Percentiles rank a stretch among this genome's conserved stretches.
Evolutionary conservation across 768 basidiomycete species (phyloP).

Genomic region (Chiua virens): DNA sequence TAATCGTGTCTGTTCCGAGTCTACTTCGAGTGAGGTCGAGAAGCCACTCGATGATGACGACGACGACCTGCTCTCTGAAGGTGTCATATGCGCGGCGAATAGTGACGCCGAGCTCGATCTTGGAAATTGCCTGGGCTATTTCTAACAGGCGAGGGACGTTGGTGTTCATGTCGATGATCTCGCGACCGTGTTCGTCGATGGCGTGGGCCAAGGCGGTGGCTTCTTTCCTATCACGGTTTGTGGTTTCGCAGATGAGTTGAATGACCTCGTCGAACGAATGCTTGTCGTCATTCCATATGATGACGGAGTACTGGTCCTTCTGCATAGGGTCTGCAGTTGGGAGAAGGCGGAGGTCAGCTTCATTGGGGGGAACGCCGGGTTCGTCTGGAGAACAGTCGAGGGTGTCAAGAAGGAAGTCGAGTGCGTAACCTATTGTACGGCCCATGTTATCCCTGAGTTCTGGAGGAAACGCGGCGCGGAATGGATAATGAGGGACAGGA

Average conservation of each 20-base stretch:
- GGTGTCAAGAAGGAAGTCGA: conserved; percentile 83
- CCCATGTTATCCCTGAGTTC: conserved; percentile 75
- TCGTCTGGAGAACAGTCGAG: conserved; percentile 83
- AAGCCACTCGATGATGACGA: conserved; percentile 85
- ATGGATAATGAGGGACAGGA: conserved; percentile 58
- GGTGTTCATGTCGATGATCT: conserved; percentile 75
- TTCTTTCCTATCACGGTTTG: conserved; percentile 51
- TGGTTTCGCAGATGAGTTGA: conserved; percentile 60
- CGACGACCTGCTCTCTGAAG: conserved; percentile 82
- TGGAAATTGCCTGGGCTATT: conserved; percentile 73
- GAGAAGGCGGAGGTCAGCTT: conserved; percentile 70
- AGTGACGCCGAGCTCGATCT: conserved; percentile 91
- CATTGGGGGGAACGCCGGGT: conserved; percentile 60
- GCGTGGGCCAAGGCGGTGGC: conserved; percentile 54
- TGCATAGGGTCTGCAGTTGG: conserved; percentile 76
- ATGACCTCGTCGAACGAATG: conserved; percentile 91
- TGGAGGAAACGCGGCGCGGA: conserved; percentile 54
- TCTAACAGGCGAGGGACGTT: conserved; percentile 58
- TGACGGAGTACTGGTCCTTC: conserved; percentile 76
- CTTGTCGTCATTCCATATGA: conserved; percentile 97
- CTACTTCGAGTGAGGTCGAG: conserved; percentile 75
- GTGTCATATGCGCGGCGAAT: conserved; percentile 85
- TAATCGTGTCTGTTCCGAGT: conserved; percentile 62
- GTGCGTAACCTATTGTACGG: conserved; percentile 68
- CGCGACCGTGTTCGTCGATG: conserved; percentile 80